Evolutionary conservation across 805 yeast genomes (phyloP).

Genomic region (Teunomyces gatunensis): DNA sequence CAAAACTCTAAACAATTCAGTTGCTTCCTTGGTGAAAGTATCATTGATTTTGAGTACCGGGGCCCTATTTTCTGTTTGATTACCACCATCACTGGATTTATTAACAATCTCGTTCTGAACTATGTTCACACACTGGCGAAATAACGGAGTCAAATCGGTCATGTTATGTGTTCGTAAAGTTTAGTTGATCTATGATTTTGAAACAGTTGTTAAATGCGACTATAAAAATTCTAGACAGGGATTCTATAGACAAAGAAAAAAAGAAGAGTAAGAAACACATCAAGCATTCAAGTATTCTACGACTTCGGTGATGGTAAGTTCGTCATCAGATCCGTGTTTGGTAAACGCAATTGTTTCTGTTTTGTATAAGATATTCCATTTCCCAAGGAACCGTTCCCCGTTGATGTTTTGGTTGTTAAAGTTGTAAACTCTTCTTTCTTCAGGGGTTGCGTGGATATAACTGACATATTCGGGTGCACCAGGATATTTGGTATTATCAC

Average conservation of each 20-base stretch:
- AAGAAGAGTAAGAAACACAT: neutral
- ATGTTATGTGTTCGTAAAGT: constrained; percentile 16
- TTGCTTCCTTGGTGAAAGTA: constrained; percentile 40
- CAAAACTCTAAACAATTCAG: constrained; percentile 32
- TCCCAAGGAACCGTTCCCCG: constrained; percentile 30
- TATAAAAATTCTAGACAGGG: no score
- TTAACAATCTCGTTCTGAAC: constrained; percentile 31
- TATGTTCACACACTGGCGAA: constrained; percentile 46
- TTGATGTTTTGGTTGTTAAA: constrained; percentile 19
- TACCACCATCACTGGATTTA: constrained; percentile 6
- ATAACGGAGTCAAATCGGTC: constrained; percentile 50
- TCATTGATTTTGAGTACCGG: constrained; percentile 25
- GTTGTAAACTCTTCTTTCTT: constrained; percentile 33
- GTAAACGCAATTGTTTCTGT: constrained; percentile 20
- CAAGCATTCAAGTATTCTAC: constrained; percentile 28
- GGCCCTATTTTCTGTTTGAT: constrained; percentile 5
- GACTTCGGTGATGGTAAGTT: constrained; percentile 21
- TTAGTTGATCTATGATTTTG: neutral
- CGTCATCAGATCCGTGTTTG: constrained; percentile 19
- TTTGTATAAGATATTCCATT: constrained; percentile 43
- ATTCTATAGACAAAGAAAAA: no score
- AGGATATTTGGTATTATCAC: constrained; percentile 35
- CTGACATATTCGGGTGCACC: constrained; percentile 40
- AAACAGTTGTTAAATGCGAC: no score
- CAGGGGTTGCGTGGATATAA: constrained; percentile 38